phyloP scores from a whole-genome alignment of 768 basidiomycete genomes.

The Trametes cingulata region DNA sequence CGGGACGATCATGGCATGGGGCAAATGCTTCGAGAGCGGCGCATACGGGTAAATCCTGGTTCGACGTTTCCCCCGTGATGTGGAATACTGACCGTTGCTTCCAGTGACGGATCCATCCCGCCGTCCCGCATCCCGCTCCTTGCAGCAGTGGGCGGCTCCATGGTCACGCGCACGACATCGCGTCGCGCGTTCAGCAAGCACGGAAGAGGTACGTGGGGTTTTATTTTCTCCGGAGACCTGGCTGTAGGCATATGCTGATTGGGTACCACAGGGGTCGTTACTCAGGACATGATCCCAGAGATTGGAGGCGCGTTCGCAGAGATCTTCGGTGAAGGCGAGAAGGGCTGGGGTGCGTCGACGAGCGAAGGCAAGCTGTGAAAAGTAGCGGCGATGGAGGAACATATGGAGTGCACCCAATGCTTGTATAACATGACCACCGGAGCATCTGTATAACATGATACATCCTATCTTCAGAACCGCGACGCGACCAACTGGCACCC shows the following conservation, averaged over 20 bases:
- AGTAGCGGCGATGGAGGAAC: background rate
- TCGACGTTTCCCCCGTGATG: background rate
- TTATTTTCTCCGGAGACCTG: no score
- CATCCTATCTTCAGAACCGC: background rate
- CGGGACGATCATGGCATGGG: conserved; percentile 93
- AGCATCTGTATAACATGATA: background rate
- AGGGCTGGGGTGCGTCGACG: conserved; percentile 27
- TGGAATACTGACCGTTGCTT: background rate
- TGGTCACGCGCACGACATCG: conserved; percentile 86
- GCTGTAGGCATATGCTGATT: background rate
- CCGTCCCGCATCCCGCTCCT: conserved; percentile 75
- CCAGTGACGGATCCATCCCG: conserved; percentile 55
- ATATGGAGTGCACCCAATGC: background rate
- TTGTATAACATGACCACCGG: background rate
- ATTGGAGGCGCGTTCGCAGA: conserved; percentile 32
- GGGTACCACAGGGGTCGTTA: conserved; percentile 27
- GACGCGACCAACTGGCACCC: no score
- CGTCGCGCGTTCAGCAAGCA: conserved; percentile 71
- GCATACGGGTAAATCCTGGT: conserved; percentile 60
- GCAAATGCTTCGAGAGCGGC: conserved; percentile 87
- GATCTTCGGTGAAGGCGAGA: conserved; percentile 31
- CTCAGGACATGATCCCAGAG: conserved; percentile 32
- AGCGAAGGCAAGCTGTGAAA: conserved; percentile 5
- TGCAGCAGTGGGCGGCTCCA: conserved; percentile 83
- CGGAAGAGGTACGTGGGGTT: conserved; percentile 54